Evolutionary conservation across 257 asterid species (phyloP).

Genomic region (Gentiana straminea): DNA sequence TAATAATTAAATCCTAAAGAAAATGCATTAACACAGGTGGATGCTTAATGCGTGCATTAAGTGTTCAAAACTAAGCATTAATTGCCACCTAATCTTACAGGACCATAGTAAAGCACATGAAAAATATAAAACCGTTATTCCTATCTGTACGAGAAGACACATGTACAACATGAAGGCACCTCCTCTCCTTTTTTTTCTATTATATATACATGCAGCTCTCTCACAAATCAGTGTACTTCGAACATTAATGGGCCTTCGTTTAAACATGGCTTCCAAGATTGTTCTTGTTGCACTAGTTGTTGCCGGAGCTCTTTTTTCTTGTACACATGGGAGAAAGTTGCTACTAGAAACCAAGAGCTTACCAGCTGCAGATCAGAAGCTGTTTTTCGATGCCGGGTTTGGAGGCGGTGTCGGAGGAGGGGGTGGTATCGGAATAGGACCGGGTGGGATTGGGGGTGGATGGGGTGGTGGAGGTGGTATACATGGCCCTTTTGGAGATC

Average conservation of each 20-base stretch:
- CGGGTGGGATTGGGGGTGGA: constrained; percentile 1
- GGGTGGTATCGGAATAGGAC: background rate
- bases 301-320: background rate
- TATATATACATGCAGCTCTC: background rate
- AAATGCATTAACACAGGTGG: background rate
- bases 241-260: background rate
- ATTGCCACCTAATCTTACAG: background rate
- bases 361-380: background rate
- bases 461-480: constrained; percentile 1
- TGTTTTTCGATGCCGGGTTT: background rate
- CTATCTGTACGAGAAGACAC: background rate
- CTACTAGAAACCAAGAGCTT: background rate
- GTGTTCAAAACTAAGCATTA: background rate
- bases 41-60: constrained; percentile 6
- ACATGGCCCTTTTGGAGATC: background rate
- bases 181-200: background rate
- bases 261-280: background rate
- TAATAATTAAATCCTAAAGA: too few relatives aligned
- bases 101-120: background rate
- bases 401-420: constrained; percentile 2
- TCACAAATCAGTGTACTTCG: background rate
- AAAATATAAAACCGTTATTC: too few relatives aligned
- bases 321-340: constrained; percentile 2
- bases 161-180: background rate
- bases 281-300: background rate